A percentile compares a stretch with the other conserved stretches of the same genome.
Evolutionary conservation across 768 basidiomycete species (phyloP).

Genomic region (Lactarius trivialis): DNA sequence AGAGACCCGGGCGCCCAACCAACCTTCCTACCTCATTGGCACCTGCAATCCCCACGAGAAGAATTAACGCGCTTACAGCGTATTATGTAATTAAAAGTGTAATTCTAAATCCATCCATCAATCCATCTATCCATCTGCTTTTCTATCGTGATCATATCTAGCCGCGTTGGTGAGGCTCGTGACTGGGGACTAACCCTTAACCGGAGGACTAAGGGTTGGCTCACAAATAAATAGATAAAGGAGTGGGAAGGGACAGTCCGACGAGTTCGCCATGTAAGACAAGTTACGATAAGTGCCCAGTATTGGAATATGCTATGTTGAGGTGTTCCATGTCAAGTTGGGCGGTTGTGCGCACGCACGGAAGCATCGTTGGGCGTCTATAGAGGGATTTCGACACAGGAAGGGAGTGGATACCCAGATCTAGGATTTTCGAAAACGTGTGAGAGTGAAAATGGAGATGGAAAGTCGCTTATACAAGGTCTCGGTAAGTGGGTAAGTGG

Average conservation of each 20-base stretch:
- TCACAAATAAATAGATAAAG: not conserved
- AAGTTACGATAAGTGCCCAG: constrained; percentile 1
- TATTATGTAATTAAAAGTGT: not conserved
- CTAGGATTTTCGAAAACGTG: not conserved
- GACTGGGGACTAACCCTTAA: constrained; percentile 20
- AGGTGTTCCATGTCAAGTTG: constrained; percentile 10
- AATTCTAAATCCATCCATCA: not conserved
- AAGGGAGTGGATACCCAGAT: not conserved
- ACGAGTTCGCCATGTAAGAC: constrained; percentile 10
- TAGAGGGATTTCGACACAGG: not conserved
- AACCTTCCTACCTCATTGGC: constrained; percentile 16
- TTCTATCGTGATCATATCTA: constrained; percentile 19
- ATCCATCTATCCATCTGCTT: not conserved
- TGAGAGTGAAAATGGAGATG: not conserved
- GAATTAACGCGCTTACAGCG: no score
- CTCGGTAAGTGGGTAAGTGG: not conserved
- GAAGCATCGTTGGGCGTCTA: constrained; percentile 11
- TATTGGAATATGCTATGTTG: not conserved
- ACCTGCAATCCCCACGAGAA: constrained; percentile 8
- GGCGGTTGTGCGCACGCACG: constrained; percentile 18
- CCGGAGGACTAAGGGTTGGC: not conserved
- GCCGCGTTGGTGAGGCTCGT: constrained; percentile 14
- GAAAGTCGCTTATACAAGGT: not conserved
- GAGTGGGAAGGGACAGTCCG: constrained; percentile 4
- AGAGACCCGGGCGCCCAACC: not conserved